These are phyloP conservation scores for Aspergillus quadrilineatus DNA, from an alignment of 2,329 filamentous ascomycete species.

Conservation along the genomic window DNA sequence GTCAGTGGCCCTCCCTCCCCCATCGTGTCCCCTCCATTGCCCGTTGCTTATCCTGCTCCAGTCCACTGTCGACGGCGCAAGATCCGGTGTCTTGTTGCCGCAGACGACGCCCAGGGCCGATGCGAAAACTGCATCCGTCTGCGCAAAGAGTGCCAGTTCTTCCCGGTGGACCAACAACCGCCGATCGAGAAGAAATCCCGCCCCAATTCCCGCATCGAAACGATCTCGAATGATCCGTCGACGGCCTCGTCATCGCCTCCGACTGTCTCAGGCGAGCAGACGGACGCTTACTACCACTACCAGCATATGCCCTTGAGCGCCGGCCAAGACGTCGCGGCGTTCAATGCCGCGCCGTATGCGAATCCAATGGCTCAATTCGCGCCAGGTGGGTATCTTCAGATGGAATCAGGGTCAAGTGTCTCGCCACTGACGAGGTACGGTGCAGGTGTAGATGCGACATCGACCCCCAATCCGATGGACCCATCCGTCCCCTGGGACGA, in stretches of 20 bases:
- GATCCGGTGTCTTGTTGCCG: constrained; percentile 81
- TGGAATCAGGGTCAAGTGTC: neutral
- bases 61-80: constrained; percentile 91
- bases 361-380: constrained; percentile 37
- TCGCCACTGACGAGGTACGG: constrained; percentile 10
- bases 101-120: constrained; percentile 69
- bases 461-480: constrained; percentile 27
- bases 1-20: constrained; percentile 58
- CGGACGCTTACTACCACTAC: constrained; percentile 40
- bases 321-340: constrained; percentile 34
- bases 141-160: constrained; percentile 93
- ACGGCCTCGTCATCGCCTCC: constrained; percentile 52
- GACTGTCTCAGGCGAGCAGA: constrained; percentile 31
- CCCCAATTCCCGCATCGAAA: constrained; percentile 46
- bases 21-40: neutral
- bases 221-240: constrained; percentile 46
- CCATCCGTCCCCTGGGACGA: constrained; percentile 40
- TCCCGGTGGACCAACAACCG: constrained; percentile 77
- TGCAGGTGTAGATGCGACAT: constrained; percentile 29
- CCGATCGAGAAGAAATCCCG: constrained; percentile 51
- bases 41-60: constrained; percentile 41
- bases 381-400: constrained; percentile 32
- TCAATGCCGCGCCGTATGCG: constrained; percentile 32
- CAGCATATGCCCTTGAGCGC: constrained; percentile 36
- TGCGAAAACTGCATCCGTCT: constrained; percentile 92